Evolutionary conservation across 495 filamentous ascomycete genomes (phyloP), one percentile per base, ranked within the genome.

Genomic region (Cladorrhinum samala): DNA sequence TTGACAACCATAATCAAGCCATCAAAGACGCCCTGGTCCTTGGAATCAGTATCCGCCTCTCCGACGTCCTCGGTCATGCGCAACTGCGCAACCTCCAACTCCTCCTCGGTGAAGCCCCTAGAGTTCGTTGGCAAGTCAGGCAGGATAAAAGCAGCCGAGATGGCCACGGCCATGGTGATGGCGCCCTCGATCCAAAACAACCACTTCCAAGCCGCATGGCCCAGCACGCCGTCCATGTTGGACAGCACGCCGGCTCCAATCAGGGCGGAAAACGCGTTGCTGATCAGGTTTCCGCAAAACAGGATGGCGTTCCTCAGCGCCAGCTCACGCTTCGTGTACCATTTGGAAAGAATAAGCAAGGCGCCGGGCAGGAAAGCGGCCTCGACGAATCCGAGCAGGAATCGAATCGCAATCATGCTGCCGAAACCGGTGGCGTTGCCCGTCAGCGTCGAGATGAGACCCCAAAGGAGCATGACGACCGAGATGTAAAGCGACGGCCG

Each of bases 11-110:
- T 76, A 56, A 85, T 82, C 19, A 84, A 63, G 7, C 88, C 88
- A 49, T 85, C 76, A 44, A 80, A 72, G 58, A 84, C 75, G 0
- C 77, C 75, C 50, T 71, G 81, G 16, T 84, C 65, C 27, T 79
- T 70, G n/a, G 75, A 75, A 39, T 82, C 81, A 1, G 77, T 67
- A 64, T 91, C 87, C 44, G 82, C 84, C 60, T 86, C 77, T 8
- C 89, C 88, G 46, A 88, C 82, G 67, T 94, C 87, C 61, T 88
- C 85, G 39, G 83, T 78, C 52, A 91, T 73, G 16, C 87, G 74
- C 73, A 83, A 82, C 40, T 77, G 72, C 24, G 86, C 88, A 9
- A 91, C 71, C 44, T 80, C 63, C 37, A 78, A 76, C 61, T 90
- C 85, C 57, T 86, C 79, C 49, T 83, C 76, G 0, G 82, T 82